These are phyloP conservation scores for Sporothrix euskadiensis DNA, from an alignment of 2,329 filamentous ascomycete genomes.

Conservation along the genomic window DNA sequence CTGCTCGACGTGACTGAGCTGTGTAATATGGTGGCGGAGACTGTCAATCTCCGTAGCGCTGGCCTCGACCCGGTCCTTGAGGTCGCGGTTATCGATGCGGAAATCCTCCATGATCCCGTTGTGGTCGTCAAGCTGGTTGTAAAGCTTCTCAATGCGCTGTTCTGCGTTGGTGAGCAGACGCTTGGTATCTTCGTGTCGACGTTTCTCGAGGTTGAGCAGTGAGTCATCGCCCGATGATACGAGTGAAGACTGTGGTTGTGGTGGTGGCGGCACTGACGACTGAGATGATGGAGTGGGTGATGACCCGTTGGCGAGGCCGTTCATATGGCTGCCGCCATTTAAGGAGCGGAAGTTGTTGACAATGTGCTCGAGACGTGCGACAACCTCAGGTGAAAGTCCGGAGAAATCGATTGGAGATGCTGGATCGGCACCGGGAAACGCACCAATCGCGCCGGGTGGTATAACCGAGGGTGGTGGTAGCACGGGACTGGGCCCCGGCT, in stretches of 20 bases:
- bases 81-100: not conserved
- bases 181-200: conserved; percentile 9
- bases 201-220: not conserved
- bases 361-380: conserved; percentile 14
- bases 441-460: not conserved
- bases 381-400: not conserved
- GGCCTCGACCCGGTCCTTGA: not conserved
- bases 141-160: not conserved
- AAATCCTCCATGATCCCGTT: conserved; percentile 4
- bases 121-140: not conserved
- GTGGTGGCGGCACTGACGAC: not conserved
- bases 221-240: not conserved
- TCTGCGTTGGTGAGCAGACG: not conserved
- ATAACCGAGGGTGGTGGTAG: not conserved
- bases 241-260: no score
- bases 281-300: not conserved
- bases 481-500: not conserved
- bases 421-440: not conserved
- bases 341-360: not conserved
- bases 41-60: not conserved
- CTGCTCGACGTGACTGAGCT: not conserved
- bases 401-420: not conserved
- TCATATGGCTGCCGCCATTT: not conserved
- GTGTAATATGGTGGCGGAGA: not conserved
- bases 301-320: not conserved